Percentiles rank a stretch among this genome's conserved stretches.
phyloP scores from a whole-genome alignment of 2,329 filamentous ascomycete genomes.

The Chaetomiaceae sp. region DNA sequence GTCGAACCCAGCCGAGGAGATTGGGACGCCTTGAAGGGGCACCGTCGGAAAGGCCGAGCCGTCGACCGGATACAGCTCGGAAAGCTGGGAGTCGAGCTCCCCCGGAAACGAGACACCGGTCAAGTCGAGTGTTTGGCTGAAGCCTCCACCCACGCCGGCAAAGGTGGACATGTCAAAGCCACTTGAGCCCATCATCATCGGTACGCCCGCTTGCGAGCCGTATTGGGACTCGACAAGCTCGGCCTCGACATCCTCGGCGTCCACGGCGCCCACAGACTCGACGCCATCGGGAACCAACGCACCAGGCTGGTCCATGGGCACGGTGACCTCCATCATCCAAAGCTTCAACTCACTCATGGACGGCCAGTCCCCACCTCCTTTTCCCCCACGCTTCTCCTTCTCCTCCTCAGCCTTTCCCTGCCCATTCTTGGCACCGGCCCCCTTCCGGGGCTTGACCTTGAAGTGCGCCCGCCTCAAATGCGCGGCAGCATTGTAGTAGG shows the following conservation, averaged over 20 bases:
- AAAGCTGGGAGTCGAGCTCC: constrained; percentile 13
- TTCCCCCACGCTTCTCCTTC: constrained; percentile 51
- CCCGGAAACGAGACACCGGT: constrained; percentile 15
- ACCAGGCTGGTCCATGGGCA: constrained; percentile 39
- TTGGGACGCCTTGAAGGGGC: constrained; percentile 18
- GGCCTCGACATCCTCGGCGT: constrained; percentile 26
- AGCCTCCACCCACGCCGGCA: constrained; percentile 21
- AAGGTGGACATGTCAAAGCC: constrained; percentile 18
- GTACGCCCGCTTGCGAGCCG: not conserved
- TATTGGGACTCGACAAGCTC: constrained; percentile 18
- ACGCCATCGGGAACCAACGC: constrained; percentile 34
- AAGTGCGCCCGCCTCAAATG: constrained; percentile 88
- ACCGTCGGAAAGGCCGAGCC: constrained; percentile 12
- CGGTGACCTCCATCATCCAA: constrained; percentile 55
- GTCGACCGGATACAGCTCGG: constrained; percentile 16
- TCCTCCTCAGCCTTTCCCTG: constrained; percentile 27
- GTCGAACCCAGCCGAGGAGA: constrained; percentile 29
- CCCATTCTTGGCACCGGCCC: constrained; percentile 31
- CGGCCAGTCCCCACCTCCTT: constrained; percentile 51
- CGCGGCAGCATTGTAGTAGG: constrained; percentile 92
- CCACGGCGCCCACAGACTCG: constrained; percentile 28
- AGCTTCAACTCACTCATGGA: constrained; percentile 53
- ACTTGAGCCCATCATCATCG: not conserved
- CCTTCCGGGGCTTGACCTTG: constrained; percentile 55
- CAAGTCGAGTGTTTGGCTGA: constrained; percentile 18